Base-by-base conservation (phyloP, 2,329 filamentous ascomycete species). In the Magnaporthiopsis incrustans region DNA sequence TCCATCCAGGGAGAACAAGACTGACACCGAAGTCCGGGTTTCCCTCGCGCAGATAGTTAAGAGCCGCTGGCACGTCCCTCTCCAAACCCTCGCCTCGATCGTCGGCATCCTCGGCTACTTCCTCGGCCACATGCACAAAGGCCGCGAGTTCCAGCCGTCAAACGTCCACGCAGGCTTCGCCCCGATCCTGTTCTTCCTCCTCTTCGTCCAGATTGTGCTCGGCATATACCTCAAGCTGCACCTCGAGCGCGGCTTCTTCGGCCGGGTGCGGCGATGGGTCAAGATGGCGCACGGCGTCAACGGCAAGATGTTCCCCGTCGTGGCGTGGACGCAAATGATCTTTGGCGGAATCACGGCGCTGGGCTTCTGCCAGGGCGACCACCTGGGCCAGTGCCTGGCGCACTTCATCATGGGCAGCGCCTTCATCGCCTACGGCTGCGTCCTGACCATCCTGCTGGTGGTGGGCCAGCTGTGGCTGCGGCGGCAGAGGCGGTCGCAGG, bases 381-480 rank as follows among this genome's bases (percentile, higher is more conserved):
- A 99, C 73, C 75, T 92, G 1, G 94, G 93, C 38, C 95, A 99
- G 76, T 99, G 95, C 76, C 78, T 91, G 57, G 95, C 95, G 1
- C 95, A 99, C 76, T 99, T 98, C 76, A 99, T 98, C 76, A 99
- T 99, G 95, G 95, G 95, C 59, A 89, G 90, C 69, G 93, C 94
- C 1, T 99, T 99, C 74, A 94, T 99, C 69, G 95, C 85, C 35
- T 99, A 99, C 72, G 95, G 91, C 33, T 89, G 97, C 64, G 74
- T 97, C 53, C 82, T 99, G 68, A 93, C 91, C 2, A 89, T 98
- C 26, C 78, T 97, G 26, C 84, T 98, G 44, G 79, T 97, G 10
- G 92, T 95, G 57, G 95, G 95, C 18, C 95, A 98, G 76, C 78
- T 86, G 38, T 97, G 92, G 92, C 78, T 99, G 65, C 87, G 86